A percentile compares a stretch with the other conserved stretches of the same genome.
These are phyloP conservation scores for Bolboschoenus planiculmis DNA, from an alignment of 176 grass and related monocot species.

Conservation along the genomic window DNA sequence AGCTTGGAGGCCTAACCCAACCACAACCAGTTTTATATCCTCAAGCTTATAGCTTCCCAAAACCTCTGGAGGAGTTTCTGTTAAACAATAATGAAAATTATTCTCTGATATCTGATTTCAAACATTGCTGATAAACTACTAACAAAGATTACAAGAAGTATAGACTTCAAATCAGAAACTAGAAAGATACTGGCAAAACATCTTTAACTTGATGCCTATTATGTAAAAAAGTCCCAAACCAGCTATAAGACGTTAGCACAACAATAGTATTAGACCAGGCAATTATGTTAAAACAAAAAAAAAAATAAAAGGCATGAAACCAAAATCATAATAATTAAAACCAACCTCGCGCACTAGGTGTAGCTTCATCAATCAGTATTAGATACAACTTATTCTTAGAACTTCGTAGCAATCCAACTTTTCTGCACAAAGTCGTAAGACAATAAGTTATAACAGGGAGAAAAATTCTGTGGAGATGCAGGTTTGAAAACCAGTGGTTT, in stretches of 20 bases:
- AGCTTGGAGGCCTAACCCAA: constrained; percentile 80
- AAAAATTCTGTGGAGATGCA: neutral
- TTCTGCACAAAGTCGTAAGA: constrained; percentile 40
- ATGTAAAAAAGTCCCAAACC: neutral
- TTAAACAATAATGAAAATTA: constrained; percentile 28
- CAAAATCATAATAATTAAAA: constrained; percentile 19
- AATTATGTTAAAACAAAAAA: constrained; percentile 13
- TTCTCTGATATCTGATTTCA: constrained; percentile 5
- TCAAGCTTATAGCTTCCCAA: constrained; percentile 63
- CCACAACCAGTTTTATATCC: constrained; percentile 50
- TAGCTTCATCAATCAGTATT: constrained; percentile 40
- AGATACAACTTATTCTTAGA: constrained; percentile 71
- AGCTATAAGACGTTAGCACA: neutral
- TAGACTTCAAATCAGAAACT: neutral
- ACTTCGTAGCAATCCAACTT: constrained; percentile 71
- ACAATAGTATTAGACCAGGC: neutral
- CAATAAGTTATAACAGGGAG: too few species aligned
- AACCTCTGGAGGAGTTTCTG: constrained; percentile 48
- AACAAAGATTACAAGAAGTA: neutral
- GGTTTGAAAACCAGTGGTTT: neutral
- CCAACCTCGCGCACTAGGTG: constrained; percentile 50
- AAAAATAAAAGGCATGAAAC: constrained; percentile 7
- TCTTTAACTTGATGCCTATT: neutral
- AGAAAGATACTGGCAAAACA: neutral
- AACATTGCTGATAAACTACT: neutral